phyloP scores from a whole-genome alignment of 169 alveolate species.

The Babesia ovata region DNA sequence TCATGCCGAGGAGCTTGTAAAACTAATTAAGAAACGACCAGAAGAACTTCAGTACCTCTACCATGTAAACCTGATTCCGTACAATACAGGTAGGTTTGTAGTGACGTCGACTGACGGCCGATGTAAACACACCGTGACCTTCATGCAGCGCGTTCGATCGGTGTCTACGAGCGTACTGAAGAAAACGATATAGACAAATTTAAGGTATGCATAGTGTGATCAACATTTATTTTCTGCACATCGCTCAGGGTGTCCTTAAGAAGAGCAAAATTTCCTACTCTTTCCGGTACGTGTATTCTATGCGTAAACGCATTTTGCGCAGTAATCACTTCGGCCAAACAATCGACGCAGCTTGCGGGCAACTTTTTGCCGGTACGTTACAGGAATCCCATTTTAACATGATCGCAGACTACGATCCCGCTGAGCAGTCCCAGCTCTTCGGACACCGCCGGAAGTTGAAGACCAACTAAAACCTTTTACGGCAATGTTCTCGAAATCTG shows the following conservation, averaged over 20 bases:
- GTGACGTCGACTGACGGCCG: background rate
- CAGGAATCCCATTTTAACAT: background rate
- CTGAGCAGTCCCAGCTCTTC: conserved; percentile 19
- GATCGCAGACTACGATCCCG: conserved; percentile 47
- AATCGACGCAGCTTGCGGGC: conserved; percentile 88
- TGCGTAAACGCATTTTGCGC: background rate
- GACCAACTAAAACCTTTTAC: background rate
- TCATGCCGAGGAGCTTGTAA: conserved; percentile 77
- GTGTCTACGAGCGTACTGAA: conserved; percentile 38
- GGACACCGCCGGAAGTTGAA: conserved; percentile 1
- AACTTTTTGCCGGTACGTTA: conserved; percentile 74
- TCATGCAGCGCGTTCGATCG: conserved; percentile 42
- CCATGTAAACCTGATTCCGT: conserved; percentile 74
- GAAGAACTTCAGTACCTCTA: conserved; percentile 68
- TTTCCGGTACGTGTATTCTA: conserved; percentile 26
- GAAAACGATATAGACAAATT: conserved; percentile 34
- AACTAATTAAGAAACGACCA: conserved; percentile 70
- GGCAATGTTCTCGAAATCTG: too few species aligned
- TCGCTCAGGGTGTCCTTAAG: conserved; percentile 38
- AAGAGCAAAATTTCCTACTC: conserved; percentile 53
- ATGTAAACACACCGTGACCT: background rate
- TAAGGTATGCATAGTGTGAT: conserved; percentile 14
- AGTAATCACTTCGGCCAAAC: conserved; percentile 81
- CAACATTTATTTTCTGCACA: background rate
- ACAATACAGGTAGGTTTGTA: conserved; percentile 66